Conservation (phyloP, 176 grass and related monocot genomes). For the Rhynchospora tenuis region DNA sequence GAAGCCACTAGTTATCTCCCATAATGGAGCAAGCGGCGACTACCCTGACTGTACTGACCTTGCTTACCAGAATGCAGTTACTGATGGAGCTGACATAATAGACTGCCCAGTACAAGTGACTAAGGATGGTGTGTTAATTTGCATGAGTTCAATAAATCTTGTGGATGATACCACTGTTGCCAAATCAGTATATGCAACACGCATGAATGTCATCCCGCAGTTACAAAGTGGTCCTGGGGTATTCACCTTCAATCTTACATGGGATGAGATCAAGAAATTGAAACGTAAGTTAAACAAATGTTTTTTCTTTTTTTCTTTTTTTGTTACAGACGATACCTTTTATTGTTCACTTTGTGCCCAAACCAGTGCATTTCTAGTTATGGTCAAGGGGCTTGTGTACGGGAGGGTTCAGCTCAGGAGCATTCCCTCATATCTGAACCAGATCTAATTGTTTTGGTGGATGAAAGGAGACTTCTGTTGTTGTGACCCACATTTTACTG, state of each 20-base stretch:
- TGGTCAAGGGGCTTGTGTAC: slow-evolving; percentile 5
- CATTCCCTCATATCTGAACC: not conserved
- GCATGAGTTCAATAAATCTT: slow-evolving; percentile 65
- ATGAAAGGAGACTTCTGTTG: not conserved
- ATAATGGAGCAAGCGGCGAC: slow-evolving; percentile 93
- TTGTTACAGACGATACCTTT: not conserved
- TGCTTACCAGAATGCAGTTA: slow-evolving; percentile 73
- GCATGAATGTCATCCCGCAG: slow-evolving; percentile 36
- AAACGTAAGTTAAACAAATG: slow-evolving; percentile 49
- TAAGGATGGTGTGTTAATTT: slow-evolving; percentile 62
- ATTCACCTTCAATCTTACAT: slow-evolving; percentile 93
- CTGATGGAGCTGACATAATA: slow-evolving; percentile 81
- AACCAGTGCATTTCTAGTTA: not conserved
- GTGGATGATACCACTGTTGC: slow-evolving; percentile 62
- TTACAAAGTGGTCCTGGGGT: slow-evolving; percentile 55
- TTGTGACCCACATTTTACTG: not conserved
- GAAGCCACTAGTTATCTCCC: slow-evolving; percentile 76
- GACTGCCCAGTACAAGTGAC: slow-evolving; percentile 91
- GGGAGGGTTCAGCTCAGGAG: not conserved
- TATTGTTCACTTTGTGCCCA: not conserved
- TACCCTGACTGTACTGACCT: slow-evolving; percentile 89
- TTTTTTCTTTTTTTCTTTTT: not conserved
- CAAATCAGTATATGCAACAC: slow-evolving; percentile 45
- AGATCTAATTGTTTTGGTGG: not conserved
- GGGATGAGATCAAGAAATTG: slow-evolving; percentile 66